Base-by-base conservation (phyloP, 805 yeast genomes). In the Wickerhamomyces chaumierensis region DNA sequence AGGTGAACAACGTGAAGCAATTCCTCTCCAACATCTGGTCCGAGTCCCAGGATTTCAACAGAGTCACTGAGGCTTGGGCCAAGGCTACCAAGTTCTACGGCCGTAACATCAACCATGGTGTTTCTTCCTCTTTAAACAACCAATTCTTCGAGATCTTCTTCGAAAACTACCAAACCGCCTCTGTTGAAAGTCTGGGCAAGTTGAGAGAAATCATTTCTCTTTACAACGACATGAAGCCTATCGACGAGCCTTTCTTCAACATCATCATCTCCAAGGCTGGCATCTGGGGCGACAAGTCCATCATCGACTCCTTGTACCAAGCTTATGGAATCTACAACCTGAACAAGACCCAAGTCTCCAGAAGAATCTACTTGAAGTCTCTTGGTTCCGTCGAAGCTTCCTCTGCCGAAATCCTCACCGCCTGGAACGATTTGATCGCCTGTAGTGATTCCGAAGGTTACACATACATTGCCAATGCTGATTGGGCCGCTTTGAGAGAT, bases 221-320 rank as follows among this genome's bases (percentile, higher is more conserved):
- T 27, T 80, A 81, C 54, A 67, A 75, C 37, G 65, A 65, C 35
- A 63, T 75, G 43, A 75, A 74, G 50, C 65, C 71, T 18, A 68
- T 80, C 40, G 90, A 83, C 56, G 90, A 82, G 56, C 79, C 84
- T n/a, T 82, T 85, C 52, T 71, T 85, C 57, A 85, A 84, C 57
- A 82, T 83, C 33, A 66, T 83, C 39, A 66, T 84, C 41, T 72
- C 84, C 32, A 78, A 77, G 52, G 70, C 75, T 46, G 73, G 74
- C 25, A 61, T 65, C 43, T 83, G 94, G 94, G 69, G 69, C 39
- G 79, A 78, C 53, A 66, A 75, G 43, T 62, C 64, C n/a, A 77
- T 80, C 12, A 71, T 80, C 41, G 75, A 78, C 48, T 78, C 75
- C 44, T 65, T 83, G 41, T 66, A 79, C 28, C 68, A 69, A 34